Evolutionary conservation across 305 asterid species (phyloP), one percentile per base, ranked within the genome.

Genomic region (Fraxinus velutina): DNA sequence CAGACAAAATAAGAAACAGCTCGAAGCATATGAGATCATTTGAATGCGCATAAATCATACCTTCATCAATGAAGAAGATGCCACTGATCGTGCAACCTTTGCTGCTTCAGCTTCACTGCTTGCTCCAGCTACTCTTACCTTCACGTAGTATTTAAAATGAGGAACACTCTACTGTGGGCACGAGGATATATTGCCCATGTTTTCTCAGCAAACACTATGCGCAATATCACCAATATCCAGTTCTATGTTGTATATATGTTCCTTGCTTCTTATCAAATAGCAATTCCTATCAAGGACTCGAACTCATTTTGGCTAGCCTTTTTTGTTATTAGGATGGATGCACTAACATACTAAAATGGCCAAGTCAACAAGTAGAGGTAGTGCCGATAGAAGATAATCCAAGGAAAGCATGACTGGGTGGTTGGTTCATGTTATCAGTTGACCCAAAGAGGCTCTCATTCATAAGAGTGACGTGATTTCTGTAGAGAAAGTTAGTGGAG

Each of bases 121-220:
- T 75, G 98, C 97, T 85, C 99, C 99, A 72, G 86, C 84, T 82
- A 94, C 97, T 71, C 83, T 88, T 79, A 96, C 99, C 99, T 95
- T 83, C 81, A 77, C 42, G 81, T 79, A 55, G 75, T 60, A 71
- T 82, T 82, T 73, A 68, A 27, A 79, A 86, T 44, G 62, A 72
- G 27, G 76, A 6, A 44, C 72, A 27, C 39, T 6, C 22, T 30
- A 5, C 17, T 9, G 13, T 37, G 78, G 57, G 12, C 78, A 12
- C 4, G 19, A 75, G 36, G 22, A 75, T 10, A 8, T 39, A 75
- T 29, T 37, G 62, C 78, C 32, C 33, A 19, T 6, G 68, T 57
- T 19, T 57, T 62, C 29, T 62, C 72, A 62, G 5, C 0, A 0
- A 21, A 62, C 33, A 62, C 33, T 57, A 0, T 3, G 33, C n/a